Evolutionary conservation across 441 rosid species (phyloP), one percentile per base, ranked within the genome.

Genomic region (Gossypium davidsonii): DNA sequence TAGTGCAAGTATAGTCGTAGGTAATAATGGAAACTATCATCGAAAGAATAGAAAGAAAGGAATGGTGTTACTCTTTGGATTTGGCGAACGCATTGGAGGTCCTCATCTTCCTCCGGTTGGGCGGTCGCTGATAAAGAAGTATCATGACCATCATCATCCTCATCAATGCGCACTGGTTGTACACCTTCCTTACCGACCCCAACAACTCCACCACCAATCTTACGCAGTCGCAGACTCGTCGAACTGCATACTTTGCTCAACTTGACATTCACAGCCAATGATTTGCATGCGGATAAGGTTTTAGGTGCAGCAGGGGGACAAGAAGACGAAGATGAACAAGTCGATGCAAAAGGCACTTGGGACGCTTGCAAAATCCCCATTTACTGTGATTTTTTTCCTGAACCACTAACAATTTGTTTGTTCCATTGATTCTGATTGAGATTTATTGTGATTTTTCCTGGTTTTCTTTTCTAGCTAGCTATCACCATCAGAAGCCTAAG

Each of bases 41-140:
- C 64, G 5, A 11, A 12, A 5, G 3, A 23, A 12, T 20, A 6
- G 20, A 14, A 42, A 15, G 28, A 18, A 18, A 20, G 69, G 39
- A 66, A 46, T n/a, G 57, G 6, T n/a, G 76, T 53, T 46, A 89
- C 97, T 81, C 89, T 86, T 83, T 88, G 83, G 66, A 92, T 81
- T 78, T 89, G 83, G 56, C 73, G 75, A 74, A 85, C 79, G 71
- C 75, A 79, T 72, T 87, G 81, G 49, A 89, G 85, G 80, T 84
- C 95, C 26, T 71, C 81, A 2, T 77, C 81, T 67, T 76, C 77
- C 73, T 83, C 77, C 9, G 76, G 80, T 76, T 78, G 83, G 65
- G 79, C 55, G 0, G 78, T 76, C 14, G 46, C 9, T 39, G 74
- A 26, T 42, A 67, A 63, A 34, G 67, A 57, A 57, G 34, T 21